Conservation (phyloP, 2,329 filamentous ascomycete genomes). For the Orbilia brochopaga region DNA sequence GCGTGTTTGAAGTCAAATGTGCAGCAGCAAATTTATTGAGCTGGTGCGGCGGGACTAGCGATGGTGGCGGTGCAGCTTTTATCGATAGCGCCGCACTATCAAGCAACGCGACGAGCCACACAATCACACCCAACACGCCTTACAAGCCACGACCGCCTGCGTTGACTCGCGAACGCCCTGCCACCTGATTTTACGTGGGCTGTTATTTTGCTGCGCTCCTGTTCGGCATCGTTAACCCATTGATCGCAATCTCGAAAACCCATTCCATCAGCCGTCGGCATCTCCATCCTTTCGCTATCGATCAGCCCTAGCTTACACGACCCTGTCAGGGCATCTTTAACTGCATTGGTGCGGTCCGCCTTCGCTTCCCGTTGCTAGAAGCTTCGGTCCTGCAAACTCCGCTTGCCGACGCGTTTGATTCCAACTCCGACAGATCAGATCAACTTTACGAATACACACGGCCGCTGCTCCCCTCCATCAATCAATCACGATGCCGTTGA, state of each 20-base stretch:
- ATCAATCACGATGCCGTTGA: constrained; percentile 24
- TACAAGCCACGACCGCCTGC: constrained; percentile 6
- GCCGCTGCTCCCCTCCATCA: neutral
- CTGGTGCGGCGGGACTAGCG: constrained; percentile 18
- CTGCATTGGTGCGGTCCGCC: neutral
- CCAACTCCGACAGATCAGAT: neutral
- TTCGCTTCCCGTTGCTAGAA: neutral
- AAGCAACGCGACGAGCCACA: constrained; percentile 2
- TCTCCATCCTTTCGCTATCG: constrained; percentile 5
- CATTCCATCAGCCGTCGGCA: neutral
- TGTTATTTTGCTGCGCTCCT: constrained; percentile 14
- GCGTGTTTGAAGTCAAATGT: constrained; percentile 33
- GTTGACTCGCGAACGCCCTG: constrained; percentile 31
- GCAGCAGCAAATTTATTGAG: constrained; percentile 37
- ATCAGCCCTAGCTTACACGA: neutral
- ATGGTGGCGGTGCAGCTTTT: constrained; percentile 46
- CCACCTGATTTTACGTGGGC: constrained; percentile 12
- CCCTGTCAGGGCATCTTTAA: constrained; percentile 9
- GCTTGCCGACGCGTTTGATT: constrained; percentile 31
- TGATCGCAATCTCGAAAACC: neutral
- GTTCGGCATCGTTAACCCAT: neutral
- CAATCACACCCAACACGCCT: neutral
- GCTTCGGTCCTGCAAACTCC: neutral
- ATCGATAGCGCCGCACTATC: constrained; percentile 32
- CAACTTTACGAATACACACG: neutral